Conservation (phyloP, 345 rosid genomes). For the Arabidopsis arenosa region DNA sequence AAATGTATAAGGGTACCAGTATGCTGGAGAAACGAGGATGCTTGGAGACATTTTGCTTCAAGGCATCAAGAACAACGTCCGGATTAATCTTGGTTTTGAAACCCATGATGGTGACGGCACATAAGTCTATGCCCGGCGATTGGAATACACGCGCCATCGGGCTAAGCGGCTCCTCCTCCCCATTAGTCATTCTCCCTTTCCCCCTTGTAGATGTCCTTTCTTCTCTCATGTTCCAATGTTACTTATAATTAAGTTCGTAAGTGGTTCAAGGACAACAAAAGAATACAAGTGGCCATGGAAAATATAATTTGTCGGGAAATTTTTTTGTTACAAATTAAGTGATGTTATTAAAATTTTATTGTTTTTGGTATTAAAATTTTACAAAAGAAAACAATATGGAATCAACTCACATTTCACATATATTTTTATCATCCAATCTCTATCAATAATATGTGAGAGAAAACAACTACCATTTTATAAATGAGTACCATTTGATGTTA, state of each 20-base stretch:
- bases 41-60: conserved; percentile 59
- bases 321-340: too few species aligned
- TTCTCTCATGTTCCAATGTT: background rate
- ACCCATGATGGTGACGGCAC: conserved; percentile 58
- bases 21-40: conserved; percentile 90
- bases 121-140: conserved; percentile 53
- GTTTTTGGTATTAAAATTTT: too few species aligned
- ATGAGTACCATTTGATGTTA: background rate
- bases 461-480: background rate
- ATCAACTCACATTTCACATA: background rate
- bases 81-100: conserved; percentile 55
- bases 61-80: conserved; percentile 51
- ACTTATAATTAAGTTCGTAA: conserved; percentile 3
- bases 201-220: background rate
- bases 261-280: conserved; percentile 14
- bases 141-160: conserved; percentile 63
- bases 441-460: background rate
- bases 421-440: background rate
- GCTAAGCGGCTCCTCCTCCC: conserved; percentile 54
- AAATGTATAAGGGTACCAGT: conserved; percentile 46
- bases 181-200: background rate
- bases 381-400: background rate
- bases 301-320: too few species aligned
- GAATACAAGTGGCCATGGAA: background rate
- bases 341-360: too few species aligned